Percentiles rank a stretch among this genome's conserved stretches.
These are phyloP conservation scores for Ilyonectria destructans DNA, from an alignment of 2,329 filamentous ascomycete species.

Conservation along the genomic window DNA sequence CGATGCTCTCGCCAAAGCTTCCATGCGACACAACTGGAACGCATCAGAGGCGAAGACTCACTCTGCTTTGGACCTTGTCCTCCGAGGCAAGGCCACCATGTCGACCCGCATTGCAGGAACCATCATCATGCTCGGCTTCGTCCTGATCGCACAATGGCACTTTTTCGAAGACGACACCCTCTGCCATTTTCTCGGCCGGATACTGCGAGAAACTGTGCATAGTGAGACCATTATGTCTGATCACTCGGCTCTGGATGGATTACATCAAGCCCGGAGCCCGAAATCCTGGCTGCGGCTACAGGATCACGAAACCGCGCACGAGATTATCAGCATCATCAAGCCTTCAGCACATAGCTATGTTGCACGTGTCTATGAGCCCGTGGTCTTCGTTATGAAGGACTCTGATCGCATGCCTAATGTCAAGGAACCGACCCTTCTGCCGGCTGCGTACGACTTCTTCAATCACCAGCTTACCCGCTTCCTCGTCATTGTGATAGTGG, in stretches of 20 bases:
- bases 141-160: slow-evolving; percentile 83
- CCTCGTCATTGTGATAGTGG: slow-evolving; percentile 73
- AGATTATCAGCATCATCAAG: slow-evolving; percentile 84
- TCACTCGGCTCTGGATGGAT: slow-evolving; percentile 64
- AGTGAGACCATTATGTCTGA: slow-evolving; percentile 50
- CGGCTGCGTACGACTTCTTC: slow-evolving; percentile 75
- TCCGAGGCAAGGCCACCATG: slow-evolving; percentile 76
- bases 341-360: slow-evolving; percentile 80
- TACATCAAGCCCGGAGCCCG: slow-evolving; percentile 84
- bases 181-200: slow-evolving; percentile 46
- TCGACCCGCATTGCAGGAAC: slow-evolving; percentile 84
- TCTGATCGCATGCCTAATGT: slow-evolving; percentile 75
- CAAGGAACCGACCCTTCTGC: slow-evolving; percentile 55
- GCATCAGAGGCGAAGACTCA: slow-evolving; percentile 44
- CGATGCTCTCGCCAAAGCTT: slow-evolving; percentile 77
- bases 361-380: slow-evolving; percentile 81
- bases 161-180: slow-evolving; percentile 77
- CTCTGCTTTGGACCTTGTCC: slow-evolving; percentile 72
- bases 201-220: slow-evolving; percentile 40
- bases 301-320: slow-evolving; percentile 83
- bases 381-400: slow-evolving; percentile 80
- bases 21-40: slow-evolving; percentile 58
- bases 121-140: slow-evolving; percentile 80
- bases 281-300: slow-evolving; percentile 84
- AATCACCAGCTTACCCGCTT: slow-evolving; percentile 73